Conservation (phyloP, 176 grass and related monocot species). For the Melocanna baccifera region DNA sequence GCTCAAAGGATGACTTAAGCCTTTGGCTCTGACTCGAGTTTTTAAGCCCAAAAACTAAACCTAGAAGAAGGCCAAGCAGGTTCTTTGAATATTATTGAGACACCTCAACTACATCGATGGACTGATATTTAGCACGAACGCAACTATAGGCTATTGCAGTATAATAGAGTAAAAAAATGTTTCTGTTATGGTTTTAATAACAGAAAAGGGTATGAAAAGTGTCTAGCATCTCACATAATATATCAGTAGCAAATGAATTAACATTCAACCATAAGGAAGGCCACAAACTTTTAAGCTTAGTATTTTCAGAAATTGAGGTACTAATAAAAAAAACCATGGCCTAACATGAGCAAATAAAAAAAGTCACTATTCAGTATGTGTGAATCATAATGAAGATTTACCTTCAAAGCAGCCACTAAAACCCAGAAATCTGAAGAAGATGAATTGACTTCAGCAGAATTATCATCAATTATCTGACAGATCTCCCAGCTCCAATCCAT, state of each 20-base stretch:
- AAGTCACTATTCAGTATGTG: not conserved
- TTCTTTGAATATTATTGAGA: not conserved
- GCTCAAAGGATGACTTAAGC: not conserved
- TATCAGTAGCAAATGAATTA: not conserved
- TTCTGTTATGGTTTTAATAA: not conserved
- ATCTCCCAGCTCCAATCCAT: no score
- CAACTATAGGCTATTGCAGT: not conserved
- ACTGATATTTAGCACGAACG: not conserved
- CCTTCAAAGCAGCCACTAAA: conserved; percentile 98
- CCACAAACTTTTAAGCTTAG: not conserved
- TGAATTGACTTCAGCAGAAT: conserved; percentile 60
- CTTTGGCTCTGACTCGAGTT: not conserved
- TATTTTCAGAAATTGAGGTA: not conserved
- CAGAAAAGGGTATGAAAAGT: not conserved
- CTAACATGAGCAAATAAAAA: not conserved
- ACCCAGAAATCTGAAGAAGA: conserved; percentile 92
- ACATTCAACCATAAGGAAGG: conserved; percentile 9
- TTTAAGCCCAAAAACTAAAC: not conserved
- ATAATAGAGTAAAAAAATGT: not conserved
- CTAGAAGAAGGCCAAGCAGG: not conserved
- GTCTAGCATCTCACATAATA: no score
- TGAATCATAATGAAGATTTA: conserved; percentile 28
- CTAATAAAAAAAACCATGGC: not conserved
- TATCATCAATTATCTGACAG: conserved; percentile 69
- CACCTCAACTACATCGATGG: not conserved